These are phyloP conservation scores for Sporothrix brunneoviolacea DNA, from an alignment of 2,329 filamentous ascomycete genomes.

Conservation along the genomic window DNA sequence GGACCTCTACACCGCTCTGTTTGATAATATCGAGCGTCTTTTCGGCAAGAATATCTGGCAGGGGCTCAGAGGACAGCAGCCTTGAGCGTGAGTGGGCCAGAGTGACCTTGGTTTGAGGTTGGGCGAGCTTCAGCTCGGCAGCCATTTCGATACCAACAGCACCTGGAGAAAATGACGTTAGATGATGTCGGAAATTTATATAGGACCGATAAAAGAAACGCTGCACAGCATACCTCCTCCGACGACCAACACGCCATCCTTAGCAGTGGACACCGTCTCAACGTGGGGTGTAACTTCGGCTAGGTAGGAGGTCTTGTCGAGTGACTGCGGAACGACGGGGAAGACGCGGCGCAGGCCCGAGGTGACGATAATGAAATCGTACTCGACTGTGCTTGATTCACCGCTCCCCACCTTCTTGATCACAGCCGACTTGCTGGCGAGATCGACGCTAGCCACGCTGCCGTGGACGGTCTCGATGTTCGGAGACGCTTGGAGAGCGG, in stretches of 20 bases:
- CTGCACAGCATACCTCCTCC: no score
- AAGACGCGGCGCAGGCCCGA: slow-evolving; percentile 64
- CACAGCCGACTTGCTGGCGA: slow-evolving; percentile 52
- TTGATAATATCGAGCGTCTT: slow-evolving; percentile 50
- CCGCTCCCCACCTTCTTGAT: slow-evolving; percentile 31
- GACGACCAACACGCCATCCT: slow-evolving; percentile 61
- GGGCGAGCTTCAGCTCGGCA: slow-evolving; percentile 63
- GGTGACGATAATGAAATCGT: slow-evolving; percentile 71
- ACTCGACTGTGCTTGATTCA: slow-evolving; percentile 45
- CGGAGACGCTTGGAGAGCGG: slow-evolving; percentile 51
- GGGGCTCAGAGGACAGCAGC: slow-evolving; percentile 65
- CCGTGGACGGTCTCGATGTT: slow-evolving; percentile 61
- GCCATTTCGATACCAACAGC: slow-evolving; percentile 81
- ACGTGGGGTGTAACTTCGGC: slow-evolving; percentile 56
- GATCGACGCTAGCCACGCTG: slow-evolving; percentile 54
- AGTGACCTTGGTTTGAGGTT: slow-evolving; percentile 60
- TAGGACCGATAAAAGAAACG: no score
- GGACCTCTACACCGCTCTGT: slow-evolving; percentile 57
- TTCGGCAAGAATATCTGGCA: slow-evolving; percentile 64
- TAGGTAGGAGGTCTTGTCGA: slow-evolving; percentile 56
- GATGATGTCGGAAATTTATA: no score
- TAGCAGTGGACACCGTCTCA: slow-evolving; percentile 42
- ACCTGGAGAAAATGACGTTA: no score
- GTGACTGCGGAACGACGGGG: slow-evolving; percentile 65
- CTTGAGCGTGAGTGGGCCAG: slow-evolving; percentile 66